Evolutionary conservation across 139 green algal genomes (phyloP).

Genomic region (Micromonas pusilla): DNA sequence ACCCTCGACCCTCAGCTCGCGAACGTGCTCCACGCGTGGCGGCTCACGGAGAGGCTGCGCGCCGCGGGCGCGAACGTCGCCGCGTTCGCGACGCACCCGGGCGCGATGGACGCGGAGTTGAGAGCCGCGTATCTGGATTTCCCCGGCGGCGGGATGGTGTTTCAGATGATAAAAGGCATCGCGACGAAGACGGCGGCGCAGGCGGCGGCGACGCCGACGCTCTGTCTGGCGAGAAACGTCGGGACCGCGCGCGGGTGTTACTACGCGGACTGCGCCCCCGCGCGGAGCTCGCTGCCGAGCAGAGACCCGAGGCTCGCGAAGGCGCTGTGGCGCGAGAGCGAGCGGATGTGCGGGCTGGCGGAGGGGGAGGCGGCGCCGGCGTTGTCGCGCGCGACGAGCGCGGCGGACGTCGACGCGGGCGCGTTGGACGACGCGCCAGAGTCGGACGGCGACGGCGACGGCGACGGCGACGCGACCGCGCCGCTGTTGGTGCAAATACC

Average conservation of each 20-base stretch:
- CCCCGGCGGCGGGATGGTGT: not conserved
- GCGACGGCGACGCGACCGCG: too few species aligned
- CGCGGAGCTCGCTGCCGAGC: not conserved
- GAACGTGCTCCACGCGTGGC: slow-evolving; percentile 47
- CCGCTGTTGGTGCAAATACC: too few species aligned
- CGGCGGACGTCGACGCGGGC: too few species aligned
- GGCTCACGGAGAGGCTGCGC: not conserved
- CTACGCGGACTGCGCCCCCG: slow-evolving; percentile 37
- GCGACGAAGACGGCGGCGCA: slow-evolving; percentile 36
- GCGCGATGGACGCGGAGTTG: not conserved
- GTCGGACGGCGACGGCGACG: too few species aligned
- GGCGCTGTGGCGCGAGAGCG: slow-evolving; percentile 39
- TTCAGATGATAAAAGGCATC: not conserved
- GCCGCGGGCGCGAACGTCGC: not conserved
- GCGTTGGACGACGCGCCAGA: too few species aligned
- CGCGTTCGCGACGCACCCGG: not conserved
- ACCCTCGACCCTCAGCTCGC: too few species aligned
- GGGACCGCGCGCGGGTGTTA: slow-evolving; percentile 34
- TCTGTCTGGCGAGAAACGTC: slow-evolving; percentile 13
- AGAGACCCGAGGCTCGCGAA: slow-evolving; percentile 23
- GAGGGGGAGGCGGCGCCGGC: too few species aligned
- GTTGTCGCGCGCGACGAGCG: too few species aligned
- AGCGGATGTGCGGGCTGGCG: slow-evolving; percentile 29
- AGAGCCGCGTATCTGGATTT: not conserved
- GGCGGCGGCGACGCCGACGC: slow-evolving; percentile 43